Percentiles rank a stretch among this genome's conserved stretches.
phyloP scores from a whole-genome alignment of 306 rosid species.

The Trifolium fragiferum region DNA sequence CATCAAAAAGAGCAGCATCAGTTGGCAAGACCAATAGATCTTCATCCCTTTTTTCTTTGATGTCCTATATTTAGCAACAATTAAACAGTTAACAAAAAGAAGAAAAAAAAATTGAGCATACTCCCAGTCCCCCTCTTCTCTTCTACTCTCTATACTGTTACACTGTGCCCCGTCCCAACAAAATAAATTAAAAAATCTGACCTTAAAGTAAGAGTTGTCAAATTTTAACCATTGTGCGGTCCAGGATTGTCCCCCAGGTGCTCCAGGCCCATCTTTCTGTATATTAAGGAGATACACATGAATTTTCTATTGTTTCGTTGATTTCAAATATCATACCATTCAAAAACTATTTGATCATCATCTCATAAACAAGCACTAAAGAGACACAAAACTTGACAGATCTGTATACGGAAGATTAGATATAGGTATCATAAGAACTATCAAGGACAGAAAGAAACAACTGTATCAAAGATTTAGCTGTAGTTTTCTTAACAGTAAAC shows the following conservation, averaged over 20 bases:
- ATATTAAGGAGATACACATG: constrained; percentile 37
- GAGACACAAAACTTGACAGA: constrained; percentile 13
- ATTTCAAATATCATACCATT: background rate
- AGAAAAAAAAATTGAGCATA: constrained; percentile 29
- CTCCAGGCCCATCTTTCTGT: constrained; percentile 98
- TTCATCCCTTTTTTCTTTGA: constrained; percentile 86
- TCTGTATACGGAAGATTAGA: constrained; percentile 10
- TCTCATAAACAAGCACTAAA: background rate
- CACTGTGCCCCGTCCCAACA: background rate
- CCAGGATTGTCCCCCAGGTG: constrained; percentile 99
- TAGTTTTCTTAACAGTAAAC: constrained; percentile 5
- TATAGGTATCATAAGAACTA: constrained; percentile 7
- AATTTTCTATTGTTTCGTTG: constrained; percentile 34
- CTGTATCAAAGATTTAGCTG: constrained; percentile 13
- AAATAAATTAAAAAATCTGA: constrained; percentile 36
- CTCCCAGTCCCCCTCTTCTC: background rate
- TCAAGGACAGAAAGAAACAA: constrained; percentile 14
- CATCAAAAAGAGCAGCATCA: constrained; percentile 92
- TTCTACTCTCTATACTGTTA: background rate
- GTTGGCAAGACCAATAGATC: constrained; percentile 93
- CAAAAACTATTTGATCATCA: constrained; percentile 22
- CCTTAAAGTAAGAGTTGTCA: constrained; percentile 96
- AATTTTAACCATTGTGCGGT: constrained; percentile 94
- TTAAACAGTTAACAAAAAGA: constrained; percentile 34
- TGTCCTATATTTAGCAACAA: constrained; percentile 64